Conservation (phyloP, 345 rosid genomes). For the Salix caprea region DNA sequence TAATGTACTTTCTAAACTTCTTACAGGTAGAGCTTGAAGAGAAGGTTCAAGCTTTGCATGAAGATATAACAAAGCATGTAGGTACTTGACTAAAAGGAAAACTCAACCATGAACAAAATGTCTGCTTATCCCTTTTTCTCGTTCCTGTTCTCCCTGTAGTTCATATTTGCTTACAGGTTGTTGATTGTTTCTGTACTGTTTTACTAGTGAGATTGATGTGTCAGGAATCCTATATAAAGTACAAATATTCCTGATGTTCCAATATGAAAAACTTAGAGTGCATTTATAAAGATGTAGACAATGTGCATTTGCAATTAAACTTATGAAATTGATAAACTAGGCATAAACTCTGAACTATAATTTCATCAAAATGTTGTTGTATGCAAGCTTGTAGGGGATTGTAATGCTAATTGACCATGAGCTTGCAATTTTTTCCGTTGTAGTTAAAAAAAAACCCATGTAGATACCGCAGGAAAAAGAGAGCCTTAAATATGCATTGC, state of each 20-base stretch:
- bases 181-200: not conserved
- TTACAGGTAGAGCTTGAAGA: slow-evolving; percentile 65
- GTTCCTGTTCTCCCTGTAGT: not conserved
- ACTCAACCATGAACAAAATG: not conserved
- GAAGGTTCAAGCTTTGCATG: slow-evolving; percentile 57
- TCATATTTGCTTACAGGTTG: not conserved
- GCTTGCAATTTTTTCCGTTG: too few species aligned
- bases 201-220: not conserved
- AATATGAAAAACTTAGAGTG: not conserved
- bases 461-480: too few species aligned
- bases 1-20: slow-evolving; percentile 19
- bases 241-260: not conserved
- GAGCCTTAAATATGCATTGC: too few species aligned
- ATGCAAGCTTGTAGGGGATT: too few species aligned
- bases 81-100: slow-evolving; percentile 23
- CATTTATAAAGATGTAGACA: not conserved
- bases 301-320: not conserved
- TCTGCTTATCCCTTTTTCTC: not conserved
- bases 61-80: slow-evolving; percentile 76
- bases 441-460: too few species aligned
- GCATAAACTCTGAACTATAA: too few species aligned
- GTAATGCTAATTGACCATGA: too few species aligned
- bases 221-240: not conserved
- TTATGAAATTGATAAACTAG: not conserved
- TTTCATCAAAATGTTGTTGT: too few species aligned